Evolutionary conservation across 352 stramenopile genomes (phyloP), one percentile per base, ranked within the genome.

Genomic region (Pythium aristosporum): DNA sequence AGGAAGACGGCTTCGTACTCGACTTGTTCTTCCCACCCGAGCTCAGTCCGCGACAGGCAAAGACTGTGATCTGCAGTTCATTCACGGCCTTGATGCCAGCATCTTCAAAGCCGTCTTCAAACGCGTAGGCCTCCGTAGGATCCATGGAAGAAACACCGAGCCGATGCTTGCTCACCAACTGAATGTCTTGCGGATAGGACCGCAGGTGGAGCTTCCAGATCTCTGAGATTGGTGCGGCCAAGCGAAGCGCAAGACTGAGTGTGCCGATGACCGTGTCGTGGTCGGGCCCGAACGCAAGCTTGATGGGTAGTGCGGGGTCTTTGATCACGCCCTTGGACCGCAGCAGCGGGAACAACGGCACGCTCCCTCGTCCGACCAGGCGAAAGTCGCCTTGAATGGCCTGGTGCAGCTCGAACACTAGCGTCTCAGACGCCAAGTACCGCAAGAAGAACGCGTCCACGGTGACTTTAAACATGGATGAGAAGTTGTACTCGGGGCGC

Each of bases 381-480:
- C 92, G 87, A 56, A 97, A 98, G 49, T 98, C 90, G 23, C 85
- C 91, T 64, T 87, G 81, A 51, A 91, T 63, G 1, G 84, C 79
- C 71, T 92, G 89, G 68, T 98, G 93, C 4, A 98, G 71, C 73
- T 98, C 93, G 32, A 98, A 71, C 3, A 79, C 67, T 2, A 98
- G 64, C 4, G 72, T 73, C 55, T 98, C 93, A 0, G 90, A 97
- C 13, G 91, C 88, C 11, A 98, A 63, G 66, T 96, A 98, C 0
- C 84, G 73, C 50, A 98, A 65, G 63, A 98, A 97, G 63, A 98
- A 97, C 2, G 91, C 91, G 68, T 98, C 93, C 5, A 97, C 87
- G 0, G 83, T 95, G 49, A 98, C 85, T 65, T 96, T 97, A 69
- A 96, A 98, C 0, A 82, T 96, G 13, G 88, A 82, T 9, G 91